Conservation (phyloP, 169 alveolate species). For the Cryptosporidium andersoni region DNA sequence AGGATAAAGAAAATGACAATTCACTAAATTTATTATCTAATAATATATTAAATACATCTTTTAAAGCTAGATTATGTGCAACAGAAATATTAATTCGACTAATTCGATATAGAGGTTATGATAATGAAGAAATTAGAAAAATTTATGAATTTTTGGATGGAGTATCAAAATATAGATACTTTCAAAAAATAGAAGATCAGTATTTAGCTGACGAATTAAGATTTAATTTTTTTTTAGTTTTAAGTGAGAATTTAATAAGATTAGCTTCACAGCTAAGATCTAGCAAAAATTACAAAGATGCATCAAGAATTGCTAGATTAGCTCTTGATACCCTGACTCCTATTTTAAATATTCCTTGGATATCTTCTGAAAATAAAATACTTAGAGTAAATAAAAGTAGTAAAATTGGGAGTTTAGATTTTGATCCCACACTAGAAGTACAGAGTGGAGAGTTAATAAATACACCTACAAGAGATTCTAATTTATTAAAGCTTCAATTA, state of each 20-base stretch:
- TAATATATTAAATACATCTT: background rate
- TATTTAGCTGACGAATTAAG: conserved; percentile 8
- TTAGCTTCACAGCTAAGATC: conserved; percentile 26
- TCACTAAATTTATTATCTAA: too few relatives aligned
- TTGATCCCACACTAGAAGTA: too few relatives aligned
- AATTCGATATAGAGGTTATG: too few relatives aligned
- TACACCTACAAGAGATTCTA: too few relatives aligned
- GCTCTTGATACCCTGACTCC: conserved; percentile 16
- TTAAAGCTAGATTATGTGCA: conserved; percentile 44
- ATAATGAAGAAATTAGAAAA: too few relatives aligned
- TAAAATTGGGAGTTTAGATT: background rate
- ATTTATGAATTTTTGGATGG: too few relatives aligned
- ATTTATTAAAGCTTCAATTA: too few relatives aligned
- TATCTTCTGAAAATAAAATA: background rate
- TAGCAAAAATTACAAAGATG: conserved; percentile 14
- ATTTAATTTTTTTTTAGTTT: conserved; percentile 13
- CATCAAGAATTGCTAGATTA: conserved; percentile 10
- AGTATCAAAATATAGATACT: too few relatives aligned
- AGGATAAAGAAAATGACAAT: too few relatives aligned
- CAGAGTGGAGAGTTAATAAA: too few relatives aligned
- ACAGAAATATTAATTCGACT: too few relatives aligned
- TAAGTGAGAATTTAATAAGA: conserved; percentile 29
- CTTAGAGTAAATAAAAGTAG: background rate
- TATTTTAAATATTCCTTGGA: conserved; percentile 42
- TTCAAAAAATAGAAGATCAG: background rate